phyloP scores from a whole-genome alignment of 129 eudicot species.

The Glebionis coronaria region DNA sequence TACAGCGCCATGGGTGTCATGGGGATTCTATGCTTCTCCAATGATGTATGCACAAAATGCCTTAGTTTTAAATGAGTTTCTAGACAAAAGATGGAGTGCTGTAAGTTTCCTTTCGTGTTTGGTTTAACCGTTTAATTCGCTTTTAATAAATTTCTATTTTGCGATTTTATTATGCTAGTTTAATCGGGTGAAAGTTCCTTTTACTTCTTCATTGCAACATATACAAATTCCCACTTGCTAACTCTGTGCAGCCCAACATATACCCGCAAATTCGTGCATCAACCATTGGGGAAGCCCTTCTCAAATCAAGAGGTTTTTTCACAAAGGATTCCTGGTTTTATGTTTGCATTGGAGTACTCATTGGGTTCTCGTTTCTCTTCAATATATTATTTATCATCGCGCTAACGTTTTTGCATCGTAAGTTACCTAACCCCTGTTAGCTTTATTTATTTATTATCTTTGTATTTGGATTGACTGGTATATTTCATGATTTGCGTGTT shows the following conservation, averaged over 20 bases:
- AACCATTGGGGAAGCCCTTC: slow-evolving; percentile 73
- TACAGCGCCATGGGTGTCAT: slow-evolving; percentile 66
- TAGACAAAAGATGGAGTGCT: slow-evolving; percentile 69
- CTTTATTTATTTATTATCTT: neutral
- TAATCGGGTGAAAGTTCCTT: neutral
- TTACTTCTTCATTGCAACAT: neutral
- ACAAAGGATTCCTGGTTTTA: slow-evolving; percentile 58
- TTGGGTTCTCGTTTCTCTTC: slow-evolving; percentile 77
- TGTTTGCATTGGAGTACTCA: slow-evolving; percentile 60
- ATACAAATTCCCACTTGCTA: slow-evolving; percentile 9
- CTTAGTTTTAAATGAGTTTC: slow-evolving; percentile 62
- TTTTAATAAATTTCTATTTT: neutral
- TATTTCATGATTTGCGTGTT: neutral
- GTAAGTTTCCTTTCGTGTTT: slow-evolving; percentile 37
- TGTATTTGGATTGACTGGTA: slow-evolving; percentile 13
- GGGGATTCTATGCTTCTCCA: slow-evolving; percentile 80
- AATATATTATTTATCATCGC: slow-evolving; percentile 62
- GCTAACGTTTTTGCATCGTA: slow-evolving; percentile 70
- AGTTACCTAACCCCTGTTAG: slow-evolving; percentile 9
- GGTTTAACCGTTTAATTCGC: neutral
- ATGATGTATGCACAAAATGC: slow-evolving; percentile 88
- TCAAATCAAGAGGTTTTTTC: slow-evolving; percentile 64
- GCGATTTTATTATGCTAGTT: neutral
- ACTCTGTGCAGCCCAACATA: slow-evolving; percentile 47
- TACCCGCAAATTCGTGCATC: slow-evolving; percentile 43